These are phyloP conservation scores for Durio zibethinus DNA, from an alignment of 345 rosid genomes.

Conservation along the genomic window DNA sequence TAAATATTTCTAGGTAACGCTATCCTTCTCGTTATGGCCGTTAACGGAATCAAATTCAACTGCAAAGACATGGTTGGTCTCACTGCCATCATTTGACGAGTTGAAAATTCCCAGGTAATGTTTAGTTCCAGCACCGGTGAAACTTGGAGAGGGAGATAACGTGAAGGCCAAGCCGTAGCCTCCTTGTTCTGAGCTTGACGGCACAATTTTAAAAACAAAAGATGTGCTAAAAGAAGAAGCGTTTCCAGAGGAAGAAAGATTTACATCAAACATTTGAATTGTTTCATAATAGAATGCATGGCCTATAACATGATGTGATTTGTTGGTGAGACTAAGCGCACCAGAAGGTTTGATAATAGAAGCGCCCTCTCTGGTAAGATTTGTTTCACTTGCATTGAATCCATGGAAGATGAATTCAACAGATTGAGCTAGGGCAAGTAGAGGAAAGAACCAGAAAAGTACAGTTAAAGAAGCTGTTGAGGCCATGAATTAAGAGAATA, in stretches of 20 bases:
- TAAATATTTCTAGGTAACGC: slow-evolving; percentile 15
- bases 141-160: slow-evolving; percentile 31
- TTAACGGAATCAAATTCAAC: slow-evolving; percentile 56
- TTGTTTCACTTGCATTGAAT: slow-evolving; percentile 27
- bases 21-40: slow-evolving; percentile 9
- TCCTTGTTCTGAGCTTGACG: slow-evolving; percentile 28
- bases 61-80: slow-evolving; percentile 42
- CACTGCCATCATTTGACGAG: neutral
- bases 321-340: slow-evolving; percentile 48
- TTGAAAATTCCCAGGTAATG: slow-evolving; percentile 54
- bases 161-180: slow-evolving; percentile 57
- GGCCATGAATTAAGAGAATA: neutral
- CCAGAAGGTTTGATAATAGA: slow-evolving; percentile 33
- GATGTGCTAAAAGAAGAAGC: slow-evolving; percentile 39
- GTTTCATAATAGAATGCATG: slow-evolving; percentile 41
- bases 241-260: neutral
- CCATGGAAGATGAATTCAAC: slow-evolving; percentile 38
- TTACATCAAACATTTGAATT: slow-evolving; percentile 20
- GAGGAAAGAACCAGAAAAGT: neutral
- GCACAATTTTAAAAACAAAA: slow-evolving; percentile 44
- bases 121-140: slow-evolving; percentile 25
- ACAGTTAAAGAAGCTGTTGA: neutral
- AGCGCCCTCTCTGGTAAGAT: slow-evolving; percentile 20
- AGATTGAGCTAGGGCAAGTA: slow-evolving; percentile 18
- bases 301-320: slow-evolving; percentile 26